These are phyloP conservation scores for Trichoderma simmonsii DNA, from an alignment of 2,329 filamentous ascomycete species.

Conservation along the genomic window DNA sequence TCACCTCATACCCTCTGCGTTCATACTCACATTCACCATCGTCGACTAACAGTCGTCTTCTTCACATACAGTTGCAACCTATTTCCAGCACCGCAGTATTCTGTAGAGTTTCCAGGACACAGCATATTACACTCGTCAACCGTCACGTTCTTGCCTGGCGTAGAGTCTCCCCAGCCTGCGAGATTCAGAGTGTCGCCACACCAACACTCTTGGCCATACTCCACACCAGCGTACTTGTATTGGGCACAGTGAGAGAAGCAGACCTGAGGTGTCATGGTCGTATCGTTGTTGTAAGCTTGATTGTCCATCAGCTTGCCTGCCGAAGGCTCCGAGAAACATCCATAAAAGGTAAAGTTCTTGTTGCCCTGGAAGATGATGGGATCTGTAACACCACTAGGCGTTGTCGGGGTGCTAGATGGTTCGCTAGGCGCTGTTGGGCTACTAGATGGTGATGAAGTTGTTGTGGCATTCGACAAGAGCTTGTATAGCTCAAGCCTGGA, in stretches of 20 bases:
- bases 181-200: conserved; percentile 34
- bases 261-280: conserved; percentile 33
- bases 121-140: conserved; percentile 32
- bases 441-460: background rate
- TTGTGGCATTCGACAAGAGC: conserved; percentile 7
- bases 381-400: conserved; percentile 24
- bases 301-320: conserved; percentile 31
- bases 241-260: conserved; percentile 35
- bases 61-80: conserved; percentile 33
- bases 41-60: background rate
- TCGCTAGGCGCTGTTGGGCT: conserved; percentile 20
- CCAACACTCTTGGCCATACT: conserved; percentile 40
- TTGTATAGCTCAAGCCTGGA: conserved; percentile 26
- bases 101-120: conserved; percentile 34
- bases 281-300: conserved; percentile 30
- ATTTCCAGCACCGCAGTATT: conserved; percentile 32
- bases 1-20: background rate
- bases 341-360: conserved; percentile 38
- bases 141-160: conserved; percentile 31
- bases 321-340: conserved; percentile 35
- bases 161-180: conserved; percentile 24
- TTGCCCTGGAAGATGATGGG: conserved; percentile 34
- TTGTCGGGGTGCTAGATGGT: conserved; percentile 5
- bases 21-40: background rate
- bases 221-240: conserved; percentile 36